These are phyloP conservation scores for Pichia sp. DNA, from an alignment of 1,139 yeast genomes.

Conservation along the genomic window DNA sequence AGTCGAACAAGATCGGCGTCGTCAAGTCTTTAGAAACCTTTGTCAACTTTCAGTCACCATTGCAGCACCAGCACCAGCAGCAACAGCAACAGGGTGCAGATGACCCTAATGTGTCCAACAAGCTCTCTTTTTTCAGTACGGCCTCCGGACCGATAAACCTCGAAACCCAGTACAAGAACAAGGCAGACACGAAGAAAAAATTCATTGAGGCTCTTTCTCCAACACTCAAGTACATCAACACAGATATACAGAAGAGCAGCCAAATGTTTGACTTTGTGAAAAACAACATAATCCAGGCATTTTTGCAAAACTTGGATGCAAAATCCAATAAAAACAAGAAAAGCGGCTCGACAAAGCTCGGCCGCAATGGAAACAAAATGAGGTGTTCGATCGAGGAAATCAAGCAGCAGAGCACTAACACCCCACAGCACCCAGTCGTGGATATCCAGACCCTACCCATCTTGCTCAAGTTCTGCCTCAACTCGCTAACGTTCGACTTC, in stretches of 20 bases:
- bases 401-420: slow-evolving; percentile 6
- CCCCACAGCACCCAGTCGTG: slow-evolving; percentile 24
- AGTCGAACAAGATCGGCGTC: slow-evolving; percentile 24
- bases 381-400: slow-evolving; percentile 11
- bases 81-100: background rate
- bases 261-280: slow-evolving; percentile 24
- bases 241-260: slow-evolving; percentile 18
- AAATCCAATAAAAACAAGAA: background rate
- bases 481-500: slow-evolving; percentile 29
- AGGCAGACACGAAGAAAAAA: slow-evolving; percentile 11
- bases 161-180: slow-evolving; percentile 18
- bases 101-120: background rate
- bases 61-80: slow-evolving; percentile 1
- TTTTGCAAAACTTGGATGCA: slow-evolving; percentile 11
- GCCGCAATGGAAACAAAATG: background rate
- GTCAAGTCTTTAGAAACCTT: slow-evolving; percentile 26
- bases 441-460: slow-evolving; percentile 28
- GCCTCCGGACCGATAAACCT: slow-evolving; percentile 17
- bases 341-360: background rate
- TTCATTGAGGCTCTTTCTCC: slow-evolving; percentile 23
- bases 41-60: slow-evolving; percentile 19
- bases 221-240: slow-evolving; percentile 23
- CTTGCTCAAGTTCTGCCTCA: slow-evolving; percentile 26
- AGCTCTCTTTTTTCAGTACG: slow-evolving; percentile 12
- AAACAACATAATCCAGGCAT: slow-evolving; percentile 20